Evolutionary conservation across 2,329 filamentous ascomycete species (phyloP), one percentile per base, ranked within the genome.

Genomic region (Talaromyces verruculosus): DNA sequence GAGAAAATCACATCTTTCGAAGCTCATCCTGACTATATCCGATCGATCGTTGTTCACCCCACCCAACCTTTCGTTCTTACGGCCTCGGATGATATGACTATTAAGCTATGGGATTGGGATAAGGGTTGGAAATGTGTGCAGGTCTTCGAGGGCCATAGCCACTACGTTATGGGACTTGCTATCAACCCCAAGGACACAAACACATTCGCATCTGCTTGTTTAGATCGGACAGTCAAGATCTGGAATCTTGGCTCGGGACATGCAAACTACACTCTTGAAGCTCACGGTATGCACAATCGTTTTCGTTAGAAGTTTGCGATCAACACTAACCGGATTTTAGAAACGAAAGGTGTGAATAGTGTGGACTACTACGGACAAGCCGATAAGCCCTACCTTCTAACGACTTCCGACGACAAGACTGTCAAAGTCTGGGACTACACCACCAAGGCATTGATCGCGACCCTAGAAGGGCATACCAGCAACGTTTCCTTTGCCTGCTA

Each of bases 341-440:
- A 98, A 81, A 92, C 91, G 45, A 97, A 97, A 83, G 94, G 94
- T 73, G 95, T 99, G 69, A 99, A 99, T 81, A 92, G 97, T 76
- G 93, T 99, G 72, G 95, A 99, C 76, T 99, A 89, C 76, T 89
- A 89, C 73, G 87, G 87, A 5, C 86, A 88, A 69, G 85, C 85
- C 30, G 87, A 89, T 77, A 89, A 89, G 75, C 87, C 87, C 43
- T 98, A 99, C 76, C 89, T 99, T 55, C 89, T 99, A 69, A 99
- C 95, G 28, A 97, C 94, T 15, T 97, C 93, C 7, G 95, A 99
- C 77, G 95, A 98, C 79, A 89, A 92, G 73, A 98, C 94, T 0
- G 92, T 98, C 73, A 98, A 98, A 84, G 88, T 99, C 64, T 99
- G 95, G 94, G 95, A 99, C 77, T 98, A 99, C 83, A 98, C 94